Percentiles rank a stretch among this genome's conserved stretches.
phyloP scores from a whole-genome alignment of 805 yeast species.

The Isabelozyma gotoi region DNA sequence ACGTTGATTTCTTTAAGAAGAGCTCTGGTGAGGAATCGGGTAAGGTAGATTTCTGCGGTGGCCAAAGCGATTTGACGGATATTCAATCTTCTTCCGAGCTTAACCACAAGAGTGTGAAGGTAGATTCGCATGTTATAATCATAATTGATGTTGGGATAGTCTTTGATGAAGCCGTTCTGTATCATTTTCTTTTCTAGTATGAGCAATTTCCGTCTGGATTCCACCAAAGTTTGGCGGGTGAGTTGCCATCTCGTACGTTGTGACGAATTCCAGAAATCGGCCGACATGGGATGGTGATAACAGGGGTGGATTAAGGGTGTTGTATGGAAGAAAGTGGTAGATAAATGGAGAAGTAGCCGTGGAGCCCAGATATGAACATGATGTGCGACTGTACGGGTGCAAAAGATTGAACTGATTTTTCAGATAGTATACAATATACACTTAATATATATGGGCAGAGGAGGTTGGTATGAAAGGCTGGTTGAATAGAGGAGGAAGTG shows the following conservation, averaged over 20 bases:
- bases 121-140: slow-evolving; percentile 72
- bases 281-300: slow-evolving; percentile 54
- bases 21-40: slow-evolving; percentile 73
- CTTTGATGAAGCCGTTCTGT: slow-evolving; percentile 42
- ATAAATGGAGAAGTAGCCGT: not conserved
- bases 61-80: slow-evolving; percentile 82
- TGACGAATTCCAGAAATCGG: slow-evolving; percentile 84
- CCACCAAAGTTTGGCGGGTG: slow-evolving; percentile 57
- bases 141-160: slow-evolving; percentile 44
- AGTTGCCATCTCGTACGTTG: slow-evolving; percentile 83
- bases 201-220: slow-evolving; percentile 41
- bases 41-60: slow-evolving; percentile 82
- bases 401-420: too few species aligned
- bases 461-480: too few species aligned
- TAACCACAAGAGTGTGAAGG: slow-evolving; percentile 70
- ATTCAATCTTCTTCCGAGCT: slow-evolving; percentile 74
- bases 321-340: not conserved
- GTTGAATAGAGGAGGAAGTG: too few species aligned
- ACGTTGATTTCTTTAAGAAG: slow-evolving; percentile 79
- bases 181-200: slow-evolving; percentile 43
- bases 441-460: too few species aligned
- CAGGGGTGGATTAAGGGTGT: not conserved
- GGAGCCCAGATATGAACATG: not conserved
- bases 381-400: too few species aligned
- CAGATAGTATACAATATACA: too few species aligned